These are phyloP conservation scores for Camelina sativa DNA, from an alignment of 345 rosid genomes.

Conservation along the genomic window DNA sequence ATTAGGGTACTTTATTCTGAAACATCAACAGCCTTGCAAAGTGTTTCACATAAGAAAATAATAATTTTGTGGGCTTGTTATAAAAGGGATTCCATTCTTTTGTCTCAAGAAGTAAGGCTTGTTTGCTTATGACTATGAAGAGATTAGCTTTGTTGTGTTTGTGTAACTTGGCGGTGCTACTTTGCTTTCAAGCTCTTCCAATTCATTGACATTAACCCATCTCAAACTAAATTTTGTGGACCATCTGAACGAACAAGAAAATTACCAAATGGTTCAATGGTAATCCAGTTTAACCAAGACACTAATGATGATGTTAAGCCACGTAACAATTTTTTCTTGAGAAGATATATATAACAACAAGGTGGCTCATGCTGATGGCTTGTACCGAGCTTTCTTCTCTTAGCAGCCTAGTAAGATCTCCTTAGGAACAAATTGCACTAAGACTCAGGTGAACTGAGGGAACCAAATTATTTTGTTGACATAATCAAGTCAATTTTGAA, in stretches of 20 bases:
- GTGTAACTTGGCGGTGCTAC: constrained; percentile 50
- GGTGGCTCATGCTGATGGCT: neutral
- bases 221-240: constrained; percentile 69
- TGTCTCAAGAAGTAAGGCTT: neutral
- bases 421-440: neutral
- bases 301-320: constrained; percentile 43
- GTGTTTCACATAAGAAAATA: neutral
- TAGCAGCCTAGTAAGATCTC: neutral
- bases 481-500: no score
- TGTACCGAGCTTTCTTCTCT: neutral
- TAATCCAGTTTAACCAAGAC: constrained; percentile 45
- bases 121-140: neutral
- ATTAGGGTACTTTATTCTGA: constrained; percentile 13
- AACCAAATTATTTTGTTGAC: no score
- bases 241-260: constrained; percentile 44
- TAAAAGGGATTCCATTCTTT: neutral
- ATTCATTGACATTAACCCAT: constrained; percentile 54
- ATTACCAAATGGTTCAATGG: constrained; percentile 67
- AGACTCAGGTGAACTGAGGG: neutral
- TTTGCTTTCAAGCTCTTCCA: constrained; percentile 50
- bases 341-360: neutral
- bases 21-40: constrained; percentile 10
- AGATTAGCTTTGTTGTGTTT: neutral
- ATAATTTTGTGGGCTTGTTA: neutral
- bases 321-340: neutral